A percentile compares a stretch with the other conserved stretches of the same genome.
Conservation (phyloP, 2,329 filamentous ascomycete genomes). For the Colletotrichum gigasporum region DNA sequence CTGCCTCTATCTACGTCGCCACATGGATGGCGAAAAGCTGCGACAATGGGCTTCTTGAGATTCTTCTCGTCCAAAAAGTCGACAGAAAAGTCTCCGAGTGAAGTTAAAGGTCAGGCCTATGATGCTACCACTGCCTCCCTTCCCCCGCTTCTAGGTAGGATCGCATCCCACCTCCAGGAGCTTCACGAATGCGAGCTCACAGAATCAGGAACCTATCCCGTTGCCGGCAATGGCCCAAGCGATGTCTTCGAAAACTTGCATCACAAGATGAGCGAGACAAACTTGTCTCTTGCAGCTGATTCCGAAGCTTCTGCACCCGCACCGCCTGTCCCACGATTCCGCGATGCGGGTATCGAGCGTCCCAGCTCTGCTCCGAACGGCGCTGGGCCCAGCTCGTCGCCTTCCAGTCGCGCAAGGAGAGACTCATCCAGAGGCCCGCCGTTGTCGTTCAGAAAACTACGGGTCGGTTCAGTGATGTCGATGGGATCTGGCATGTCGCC, state of each 20-base stretch:
- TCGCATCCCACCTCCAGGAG: not conserved
- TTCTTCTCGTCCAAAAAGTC: constrained; percentile 43
- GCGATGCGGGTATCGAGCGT: constrained; percentile 40
- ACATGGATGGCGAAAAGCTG: constrained; percentile 16
- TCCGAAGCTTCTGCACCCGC: constrained; percentile 40
- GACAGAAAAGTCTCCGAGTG: constrained; percentile 30
- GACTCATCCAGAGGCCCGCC: constrained; percentile 31
- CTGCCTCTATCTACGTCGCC: constrained; percentile 1
- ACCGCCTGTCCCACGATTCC: constrained; percentile 41
- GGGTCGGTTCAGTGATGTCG: constrained; percentile 14
- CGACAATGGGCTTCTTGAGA: constrained; percentile 46
- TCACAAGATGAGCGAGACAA: constrained; percentile 38
- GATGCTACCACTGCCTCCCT: constrained; percentile 46
- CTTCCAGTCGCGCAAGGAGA: constrained; percentile 23
- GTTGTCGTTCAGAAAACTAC: constrained; percentile 31
- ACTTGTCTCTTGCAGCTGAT: constrained; percentile 33
- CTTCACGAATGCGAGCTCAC: constrained; percentile 9
- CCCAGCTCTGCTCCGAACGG: constrained; percentile 47
- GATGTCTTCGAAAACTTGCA: constrained; percentile 47
- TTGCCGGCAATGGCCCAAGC: constrained; percentile 49
- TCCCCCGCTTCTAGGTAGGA: constrained; percentile 47
- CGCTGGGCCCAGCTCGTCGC: constrained; percentile 15
- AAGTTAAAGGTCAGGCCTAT: constrained; percentile 48
- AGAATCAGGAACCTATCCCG: constrained; percentile 47
- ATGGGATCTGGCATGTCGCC: constrained; percentile 5